phyloP scores from a whole-genome alignment of 2,329 filamentous ascomycete genomes.

The Sporothrix brasiliensis region DNA sequence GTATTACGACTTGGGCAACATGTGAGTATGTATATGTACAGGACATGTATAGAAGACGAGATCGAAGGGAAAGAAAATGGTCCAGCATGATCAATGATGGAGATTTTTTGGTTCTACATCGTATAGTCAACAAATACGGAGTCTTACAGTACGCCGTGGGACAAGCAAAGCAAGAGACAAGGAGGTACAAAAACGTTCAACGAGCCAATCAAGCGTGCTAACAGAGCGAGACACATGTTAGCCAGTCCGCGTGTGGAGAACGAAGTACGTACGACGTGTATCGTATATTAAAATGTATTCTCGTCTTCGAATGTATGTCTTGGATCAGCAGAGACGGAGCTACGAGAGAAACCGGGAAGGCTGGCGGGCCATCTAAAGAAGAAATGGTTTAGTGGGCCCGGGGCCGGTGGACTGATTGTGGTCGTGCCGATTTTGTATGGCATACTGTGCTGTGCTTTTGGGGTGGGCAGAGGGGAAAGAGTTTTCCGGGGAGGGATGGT shows the following conservation, averaged over 20 bases:
- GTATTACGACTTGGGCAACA: neutral
- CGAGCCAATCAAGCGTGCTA: neutral
- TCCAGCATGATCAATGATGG: neutral
- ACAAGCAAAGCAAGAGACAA: neutral
- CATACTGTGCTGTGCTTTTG: neutral
- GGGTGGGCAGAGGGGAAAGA: neutral
- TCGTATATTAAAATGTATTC: constrained; percentile 4
- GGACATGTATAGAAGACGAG: constrained; percentile 32
- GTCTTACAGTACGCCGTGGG: constrained; percentile 20
- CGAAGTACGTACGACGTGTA: neutral
- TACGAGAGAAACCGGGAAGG: constrained; percentile 7
- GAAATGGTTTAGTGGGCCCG: neutral
- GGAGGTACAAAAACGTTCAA: neutral
- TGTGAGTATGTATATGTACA: neutral
- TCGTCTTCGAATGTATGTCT: neutral
- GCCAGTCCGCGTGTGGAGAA: constrained; percentile 2
- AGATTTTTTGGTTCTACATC: neutral
- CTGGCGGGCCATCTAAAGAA: neutral
- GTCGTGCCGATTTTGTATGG: neutral
- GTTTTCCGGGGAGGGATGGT: neutral
- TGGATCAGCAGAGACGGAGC: neutral
- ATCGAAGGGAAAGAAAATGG: constrained; percentile 28
- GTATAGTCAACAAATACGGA: neutral
- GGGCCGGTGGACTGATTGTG: neutral
- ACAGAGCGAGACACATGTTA: neutral